phyloP scores from a whole-genome alignment of 441 rosid species.

The Omphalea diandra region DNA sequence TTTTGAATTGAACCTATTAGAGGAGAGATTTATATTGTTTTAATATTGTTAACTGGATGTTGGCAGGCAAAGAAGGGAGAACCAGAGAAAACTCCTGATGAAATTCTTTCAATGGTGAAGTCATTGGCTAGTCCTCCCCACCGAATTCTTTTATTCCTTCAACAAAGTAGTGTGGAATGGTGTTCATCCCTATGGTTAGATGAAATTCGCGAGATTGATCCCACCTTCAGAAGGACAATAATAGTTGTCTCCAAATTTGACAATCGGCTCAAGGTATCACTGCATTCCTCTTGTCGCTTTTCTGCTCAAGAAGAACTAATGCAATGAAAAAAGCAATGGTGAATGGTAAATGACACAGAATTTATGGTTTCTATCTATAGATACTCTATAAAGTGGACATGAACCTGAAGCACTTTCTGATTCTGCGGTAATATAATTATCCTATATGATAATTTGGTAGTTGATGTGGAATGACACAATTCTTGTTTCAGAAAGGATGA shows the following conservation, averaged over 20 bases:
- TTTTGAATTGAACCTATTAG: neutral
- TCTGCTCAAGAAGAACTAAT: slow-evolving; percentile 31
- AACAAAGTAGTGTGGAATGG: slow-evolving; percentile 98
- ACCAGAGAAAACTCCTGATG: slow-evolving; percentile 90
- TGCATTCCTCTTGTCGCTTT: neutral
- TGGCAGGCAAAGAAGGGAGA: slow-evolving; percentile 93
- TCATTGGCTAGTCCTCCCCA: slow-evolving; percentile 93
- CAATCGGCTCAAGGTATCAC: slow-evolving; percentile 82
- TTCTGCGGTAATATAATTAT: neutral
- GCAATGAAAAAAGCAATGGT: neutral
- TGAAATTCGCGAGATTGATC: slow-evolving; percentile 85
- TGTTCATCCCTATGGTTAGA: slow-evolving; percentile 97
- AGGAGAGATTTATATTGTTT: neutral
- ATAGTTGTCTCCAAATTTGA: slow-evolving; percentile 96
- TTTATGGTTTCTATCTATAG: slow-evolving; percentile 21
- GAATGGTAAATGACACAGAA: neutral
- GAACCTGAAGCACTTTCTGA: neutral
- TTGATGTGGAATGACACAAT: neutral
- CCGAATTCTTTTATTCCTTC: slow-evolving; percentile 84
- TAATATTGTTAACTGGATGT: neutral
- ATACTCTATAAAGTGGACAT: neutral
- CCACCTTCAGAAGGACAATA: slow-evolving; percentile 69
- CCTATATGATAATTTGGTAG: neutral
- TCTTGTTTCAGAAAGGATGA: neutral
- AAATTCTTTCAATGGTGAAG: slow-evolving; percentile 92